A percentile compares a stretch with the other conserved stretches of the same genome.
Conservation (phyloP, 2,329 filamentous ascomycete species). For the Cordyceps farinosa region DNA sequence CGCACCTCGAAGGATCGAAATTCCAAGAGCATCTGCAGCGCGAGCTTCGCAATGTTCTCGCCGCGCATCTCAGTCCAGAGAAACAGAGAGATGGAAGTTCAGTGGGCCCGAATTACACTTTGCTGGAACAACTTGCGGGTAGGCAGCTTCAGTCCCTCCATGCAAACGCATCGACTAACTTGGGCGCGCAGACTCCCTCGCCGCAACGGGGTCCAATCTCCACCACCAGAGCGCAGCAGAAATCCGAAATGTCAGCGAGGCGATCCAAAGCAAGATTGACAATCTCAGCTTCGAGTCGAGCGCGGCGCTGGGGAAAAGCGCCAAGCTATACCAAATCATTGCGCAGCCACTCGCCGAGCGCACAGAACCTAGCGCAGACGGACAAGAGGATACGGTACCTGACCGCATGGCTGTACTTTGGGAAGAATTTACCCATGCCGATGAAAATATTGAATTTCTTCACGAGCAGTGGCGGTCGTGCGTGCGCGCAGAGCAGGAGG, state of each 20-base stretch:
- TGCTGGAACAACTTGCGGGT: conserved; percentile 13
- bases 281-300: background rate
- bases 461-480: conserved; percentile 11
- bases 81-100: conserved; percentile 17
- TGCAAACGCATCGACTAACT: background rate
- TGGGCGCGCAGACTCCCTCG: background rate
- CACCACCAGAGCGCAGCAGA: background rate
- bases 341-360: conserved; percentile 1
- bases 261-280: background rate
- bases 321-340: conserved; percentile 1
- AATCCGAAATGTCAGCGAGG: background rate
- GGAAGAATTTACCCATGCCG: conserved; percentile 20
- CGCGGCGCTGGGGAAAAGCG: background rate
- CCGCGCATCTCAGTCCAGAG: background rate
- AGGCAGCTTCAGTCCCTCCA: background rate
- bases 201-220: background rate
- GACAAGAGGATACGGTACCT: conserved; percentile 24
- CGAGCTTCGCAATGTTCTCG: background rate
- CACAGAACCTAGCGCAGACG: background rate
- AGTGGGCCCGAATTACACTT: background rate
- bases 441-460: background rate
- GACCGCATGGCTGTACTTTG: conserved; percentile 27
- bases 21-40: background rate
- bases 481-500: conserved; percentile 6
- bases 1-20: background rate